Conservation (phyloP, 78 protist species). For the Cavenderia fasciculata region DNA sequence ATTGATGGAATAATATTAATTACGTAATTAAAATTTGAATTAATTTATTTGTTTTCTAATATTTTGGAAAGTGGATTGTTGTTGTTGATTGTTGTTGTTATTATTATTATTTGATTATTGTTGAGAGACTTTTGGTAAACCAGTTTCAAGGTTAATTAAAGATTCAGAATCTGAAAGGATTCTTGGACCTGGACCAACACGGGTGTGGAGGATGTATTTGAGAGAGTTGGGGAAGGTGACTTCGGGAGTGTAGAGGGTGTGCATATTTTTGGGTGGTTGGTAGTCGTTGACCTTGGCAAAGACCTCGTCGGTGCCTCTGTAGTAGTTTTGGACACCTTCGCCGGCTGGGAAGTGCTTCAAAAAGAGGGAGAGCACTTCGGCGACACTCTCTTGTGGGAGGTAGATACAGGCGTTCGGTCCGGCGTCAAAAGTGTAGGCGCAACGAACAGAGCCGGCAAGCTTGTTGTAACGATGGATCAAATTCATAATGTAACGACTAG, state of each 20-base stretch:
- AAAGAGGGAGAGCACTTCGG: slow-evolving; percentile 51
- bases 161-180: slow-evolving; percentile 36
- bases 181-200: slow-evolving; percentile 71
- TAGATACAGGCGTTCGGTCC: slow-evolving; percentile 98
- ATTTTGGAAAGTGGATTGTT: too few species aligned
- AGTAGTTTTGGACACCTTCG: slow-evolving; percentile 4
- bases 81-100: background rate
- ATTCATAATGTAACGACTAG: slow-evolving; percentile 82
- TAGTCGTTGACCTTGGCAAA: background rate
- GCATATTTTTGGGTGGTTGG: slow-evolving; percentile 14
- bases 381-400: slow-evolving; percentile 27
- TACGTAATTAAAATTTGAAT: too few species aligned
- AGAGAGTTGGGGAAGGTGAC: slow-evolving; percentile 13
- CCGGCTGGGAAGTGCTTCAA: slow-evolving; percentile 76
- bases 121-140: slow-evolving; percentile 31
- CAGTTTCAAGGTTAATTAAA: slow-evolving; percentile 26
- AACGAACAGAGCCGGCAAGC: slow-evolving; percentile 25
- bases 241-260: slow-evolving; percentile 23
- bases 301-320: slow-evolving; percentile 18
- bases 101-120: background rate
- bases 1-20: too few species aligned
- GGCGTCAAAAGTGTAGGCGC: slow-evolving; percentile 99
- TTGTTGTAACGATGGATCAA: slow-evolving; percentile 84
- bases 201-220: slow-evolving; percentile 64
- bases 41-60: too few species aligned